Evolutionary conservation across 2,329 filamentous ascomycete genomes (phyloP).

Genomic region (Cadophora gregata): DNA sequence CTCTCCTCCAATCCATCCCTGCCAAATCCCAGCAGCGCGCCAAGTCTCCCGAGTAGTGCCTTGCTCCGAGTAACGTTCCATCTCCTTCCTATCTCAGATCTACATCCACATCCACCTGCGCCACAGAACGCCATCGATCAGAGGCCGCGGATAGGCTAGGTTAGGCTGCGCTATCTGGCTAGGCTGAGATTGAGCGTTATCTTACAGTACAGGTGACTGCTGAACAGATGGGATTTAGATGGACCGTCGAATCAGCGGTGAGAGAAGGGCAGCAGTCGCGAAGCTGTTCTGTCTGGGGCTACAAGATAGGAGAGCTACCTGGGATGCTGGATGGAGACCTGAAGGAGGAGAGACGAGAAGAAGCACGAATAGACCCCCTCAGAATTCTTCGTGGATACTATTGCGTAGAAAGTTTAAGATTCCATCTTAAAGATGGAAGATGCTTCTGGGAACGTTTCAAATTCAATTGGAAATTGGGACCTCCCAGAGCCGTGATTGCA

Average conservation of each 20-base stretch:
- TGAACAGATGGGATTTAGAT: not conserved
- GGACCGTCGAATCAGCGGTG: not conserved
- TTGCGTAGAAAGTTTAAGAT: too few relatives aligned
- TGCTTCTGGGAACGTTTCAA: too few relatives aligned
- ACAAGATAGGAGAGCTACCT: too few relatives aligned
- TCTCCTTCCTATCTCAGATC: constrained; percentile 16
- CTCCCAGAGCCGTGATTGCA: too few relatives aligned
- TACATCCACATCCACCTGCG: not conserved
- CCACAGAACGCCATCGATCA: not conserved
- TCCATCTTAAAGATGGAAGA: too few relatives aligned
- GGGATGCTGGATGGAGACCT: too few relatives aligned
- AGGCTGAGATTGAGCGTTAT: too few relatives aligned
- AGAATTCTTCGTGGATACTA: not conserved
- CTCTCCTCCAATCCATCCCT: not conserved
- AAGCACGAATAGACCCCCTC: not conserved
- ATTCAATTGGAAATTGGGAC: too few relatives aligned
- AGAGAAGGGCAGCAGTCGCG: not conserved
- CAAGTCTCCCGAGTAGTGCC: not conserved
- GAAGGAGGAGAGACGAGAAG: not conserved
- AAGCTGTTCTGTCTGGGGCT: too few relatives aligned
- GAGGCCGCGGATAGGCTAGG: too few relatives aligned
- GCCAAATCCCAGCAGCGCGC: not conserved
- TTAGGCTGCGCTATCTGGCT: not conserved
- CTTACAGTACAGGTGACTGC: too few relatives aligned
- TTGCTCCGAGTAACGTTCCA: constrained; percentile 28